Evolutionary conservation across 345 rosid genomes (phyloP).

Genomic region (Eucalyptus cladocalyx): DNA sequence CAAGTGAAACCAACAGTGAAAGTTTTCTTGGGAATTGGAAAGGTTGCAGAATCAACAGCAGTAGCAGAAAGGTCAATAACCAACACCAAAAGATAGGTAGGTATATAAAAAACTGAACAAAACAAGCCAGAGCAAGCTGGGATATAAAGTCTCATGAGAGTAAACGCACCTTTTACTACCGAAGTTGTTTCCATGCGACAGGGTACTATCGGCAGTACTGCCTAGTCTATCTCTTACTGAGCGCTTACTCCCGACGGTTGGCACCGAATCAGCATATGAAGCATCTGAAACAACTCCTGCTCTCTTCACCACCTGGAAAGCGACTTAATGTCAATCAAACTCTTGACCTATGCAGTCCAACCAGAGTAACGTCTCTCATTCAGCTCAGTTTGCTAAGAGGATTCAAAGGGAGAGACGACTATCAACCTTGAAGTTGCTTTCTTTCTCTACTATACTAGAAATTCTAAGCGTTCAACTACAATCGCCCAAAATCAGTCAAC

Average conservation of each 20-base stretch:
- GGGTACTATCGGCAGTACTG: slow-evolving; percentile 24
- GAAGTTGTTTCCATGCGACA: slow-evolving; percentile 9
- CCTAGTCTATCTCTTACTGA: slow-evolving; percentile 86
- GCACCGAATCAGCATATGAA: slow-evolving; percentile 15
- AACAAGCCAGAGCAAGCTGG: background rate
- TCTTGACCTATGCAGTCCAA: background rate
- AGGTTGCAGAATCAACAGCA: background rate
- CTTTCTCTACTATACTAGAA: background rate
- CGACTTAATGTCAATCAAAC: background rate
- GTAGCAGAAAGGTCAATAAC: background rate
- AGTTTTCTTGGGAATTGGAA: background rate
- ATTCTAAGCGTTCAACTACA: background rate
- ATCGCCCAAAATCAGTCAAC: background rate
- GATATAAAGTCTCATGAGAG: background rate
- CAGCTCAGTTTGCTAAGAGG: background rate
- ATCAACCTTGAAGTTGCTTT: background rate
- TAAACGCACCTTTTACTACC: slow-evolving; percentile 48
- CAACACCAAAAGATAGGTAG: background rate
- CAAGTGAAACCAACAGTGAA: background rate
- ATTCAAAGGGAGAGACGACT: background rate
- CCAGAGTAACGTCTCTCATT: background rate
- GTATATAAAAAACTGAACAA: background rate
- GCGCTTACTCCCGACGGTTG: slow-evolving; percentile 53
- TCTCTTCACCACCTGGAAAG: slow-evolving; percentile 75
- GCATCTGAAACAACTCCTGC: slow-evolving; percentile 24